Conservation (phyloP, 1,284 basidiomycete genomes). For the Ceraceosorus bombacis region DNA sequence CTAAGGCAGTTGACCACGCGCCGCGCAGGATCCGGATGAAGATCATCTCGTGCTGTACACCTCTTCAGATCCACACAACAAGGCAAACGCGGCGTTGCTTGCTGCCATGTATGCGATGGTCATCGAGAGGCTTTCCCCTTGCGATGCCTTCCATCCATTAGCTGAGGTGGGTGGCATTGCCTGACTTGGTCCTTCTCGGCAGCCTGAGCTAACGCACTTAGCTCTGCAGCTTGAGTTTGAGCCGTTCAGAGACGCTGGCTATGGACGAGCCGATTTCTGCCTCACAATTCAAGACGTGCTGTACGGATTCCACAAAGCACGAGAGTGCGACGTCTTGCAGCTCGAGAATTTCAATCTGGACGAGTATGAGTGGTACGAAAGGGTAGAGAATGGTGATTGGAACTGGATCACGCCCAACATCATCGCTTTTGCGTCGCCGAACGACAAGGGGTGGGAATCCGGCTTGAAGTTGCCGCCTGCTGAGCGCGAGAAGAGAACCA, state of each 20-base stretch:
- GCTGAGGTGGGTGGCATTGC: slow-evolving; percentile 18
- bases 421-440: slow-evolving; percentile 86
- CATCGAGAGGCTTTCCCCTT: slow-evolving; percentile 80
- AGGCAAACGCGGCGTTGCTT: slow-evolving; percentile 86
- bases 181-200: not conserved
- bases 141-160: slow-evolving; percentile 80
- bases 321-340: slow-evolving; percentile 77
- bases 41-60: slow-evolving; percentile 77
- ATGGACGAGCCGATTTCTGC: slow-evolving; percentile 84
- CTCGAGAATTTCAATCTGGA: slow-evolving; percentile 76
- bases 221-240: slow-evolving; percentile 59
- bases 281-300: slow-evolving; percentile 75
- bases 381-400: slow-evolving; percentile 67
- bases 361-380: slow-evolving; percentile 79
- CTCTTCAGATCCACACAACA: slow-evolving; percentile 70
- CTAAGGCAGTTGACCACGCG: too few species aligned
- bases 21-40: slow-evolving; percentile 41
- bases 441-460: slow-evolving; percentile 41
- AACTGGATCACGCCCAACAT: slow-evolving; percentile 68
- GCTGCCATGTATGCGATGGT: slow-evolving; percentile 85
- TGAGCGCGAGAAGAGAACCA: slow-evolving; percentile 44
- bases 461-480: slow-evolving; percentile 17
- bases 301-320: slow-evolving; percentile 91
- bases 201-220: not conserved
- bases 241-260: slow-evolving; percentile 90